Conservation (phyloP, 768 basidiomycete species). For the Suillus subluteus region DNA sequence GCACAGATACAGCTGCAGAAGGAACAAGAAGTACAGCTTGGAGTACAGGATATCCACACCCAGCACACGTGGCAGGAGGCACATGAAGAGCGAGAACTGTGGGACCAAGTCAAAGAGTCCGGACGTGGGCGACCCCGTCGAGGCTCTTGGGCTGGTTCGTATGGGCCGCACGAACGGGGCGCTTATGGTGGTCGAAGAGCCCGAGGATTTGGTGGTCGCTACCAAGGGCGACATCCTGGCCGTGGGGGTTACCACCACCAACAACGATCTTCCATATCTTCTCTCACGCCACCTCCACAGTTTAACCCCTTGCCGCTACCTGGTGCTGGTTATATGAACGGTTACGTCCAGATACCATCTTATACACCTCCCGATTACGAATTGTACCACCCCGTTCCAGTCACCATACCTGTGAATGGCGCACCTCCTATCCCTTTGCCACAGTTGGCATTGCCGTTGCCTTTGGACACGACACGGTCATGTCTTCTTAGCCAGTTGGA, state of each 20-base stretch:
- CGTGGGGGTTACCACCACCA: constrained; percentile 40
- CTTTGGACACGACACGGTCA: constrained; percentile 66
- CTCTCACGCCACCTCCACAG: constrained; percentile 34
- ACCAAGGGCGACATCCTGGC: constrained; percentile 38
- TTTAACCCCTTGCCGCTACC: constrained; percentile 34
- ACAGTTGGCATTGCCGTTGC: constrained; percentile 49
- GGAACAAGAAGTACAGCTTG: constrained; percentile 22
- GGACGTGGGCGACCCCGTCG: constrained; percentile 33
- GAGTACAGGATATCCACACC: constrained; percentile 13
- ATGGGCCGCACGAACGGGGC: constrained; percentile 36
- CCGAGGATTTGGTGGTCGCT: constrained; percentile 42
- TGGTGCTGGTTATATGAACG: constrained; percentile 27
- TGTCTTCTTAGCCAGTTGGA: constrained; percentile 84
- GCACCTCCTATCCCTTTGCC: constrained; percentile 47
- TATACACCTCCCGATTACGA: constrained; percentile 38
- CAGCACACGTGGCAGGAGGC: constrained; percentile 28
- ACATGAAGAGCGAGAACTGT: constrained; percentile 26
- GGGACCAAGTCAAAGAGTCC: constrained; percentile 27
- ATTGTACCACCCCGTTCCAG: constrained; percentile 26
- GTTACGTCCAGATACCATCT: constrained; percentile 29
- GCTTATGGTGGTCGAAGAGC: constrained; percentile 35
- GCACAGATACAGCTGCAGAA: constrained; percentile 18
- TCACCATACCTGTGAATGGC: constrained; percentile 24
- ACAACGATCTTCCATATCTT: constrained; percentile 34
- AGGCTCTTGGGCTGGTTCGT: constrained; percentile 32